Conservation (phyloP, 352 stramenopile species). For the Globisporangium camurandrum region DNA sequence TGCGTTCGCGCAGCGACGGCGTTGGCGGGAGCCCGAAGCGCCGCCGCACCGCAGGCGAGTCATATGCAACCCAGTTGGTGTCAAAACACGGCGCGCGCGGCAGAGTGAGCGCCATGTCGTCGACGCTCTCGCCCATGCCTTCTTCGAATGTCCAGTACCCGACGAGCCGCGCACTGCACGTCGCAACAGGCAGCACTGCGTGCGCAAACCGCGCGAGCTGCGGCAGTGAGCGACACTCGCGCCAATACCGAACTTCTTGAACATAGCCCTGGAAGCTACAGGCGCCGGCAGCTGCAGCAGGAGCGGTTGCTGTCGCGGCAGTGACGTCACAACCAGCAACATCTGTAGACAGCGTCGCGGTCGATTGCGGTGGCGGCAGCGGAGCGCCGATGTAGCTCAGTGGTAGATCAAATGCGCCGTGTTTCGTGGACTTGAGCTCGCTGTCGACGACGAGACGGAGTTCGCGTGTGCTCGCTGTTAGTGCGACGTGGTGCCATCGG, state of each 20-base stretch:
- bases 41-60: constrained; percentile 32
- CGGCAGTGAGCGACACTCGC: constrained; percentile 23
- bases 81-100: constrained; percentile 40
- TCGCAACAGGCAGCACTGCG: constrained; percentile 33
- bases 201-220: constrained; percentile 26
- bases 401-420: constrained; percentile 50
- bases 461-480: constrained; percentile 39
- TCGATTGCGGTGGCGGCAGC: constrained; percentile 1
- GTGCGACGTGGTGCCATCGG: constrained; percentile 55
- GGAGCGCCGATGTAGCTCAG: constrained; percentile 37
- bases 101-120: constrained; percentile 55
- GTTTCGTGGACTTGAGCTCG: constrained; percentile 25
- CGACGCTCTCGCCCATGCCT: constrained; percentile 54
- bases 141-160: constrained; percentile 80
- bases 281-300: constrained; percentile 2
- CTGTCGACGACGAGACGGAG: constrained; percentile 46
- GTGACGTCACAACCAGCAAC: background rate
- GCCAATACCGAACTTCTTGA: constrained; percentile 69
- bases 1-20: constrained; percentile 52
- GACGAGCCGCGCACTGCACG: constrained; percentile 22
- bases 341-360: background rate
- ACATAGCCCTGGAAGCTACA: constrained; percentile 58
- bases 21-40: constrained; percentile 48
- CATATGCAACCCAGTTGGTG: constrained; percentile 42
- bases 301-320: background rate